A percentile compares a stretch with the other conserved stretches of the same genome.
Evolutionary conservation across 2,329 filamentous ascomycete species (phyloP).

Genomic region (Colletotrichum tropicicola): DNA sequence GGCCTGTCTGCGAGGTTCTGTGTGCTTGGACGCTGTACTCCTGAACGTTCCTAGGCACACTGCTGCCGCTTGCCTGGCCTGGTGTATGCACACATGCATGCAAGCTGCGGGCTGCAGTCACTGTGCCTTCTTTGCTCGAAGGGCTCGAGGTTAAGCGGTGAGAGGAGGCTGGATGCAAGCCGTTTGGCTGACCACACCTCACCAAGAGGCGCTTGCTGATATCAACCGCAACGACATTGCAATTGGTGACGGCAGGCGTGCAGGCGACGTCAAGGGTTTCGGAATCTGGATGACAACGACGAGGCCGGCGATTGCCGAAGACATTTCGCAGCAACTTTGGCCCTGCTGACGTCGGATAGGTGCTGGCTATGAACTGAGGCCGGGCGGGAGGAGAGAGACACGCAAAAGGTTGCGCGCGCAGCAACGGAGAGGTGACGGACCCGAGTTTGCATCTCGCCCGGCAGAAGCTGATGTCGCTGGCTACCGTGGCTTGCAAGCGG

Average conservation of each 20-base stretch:
- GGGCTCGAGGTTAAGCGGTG: conserved; percentile 24
- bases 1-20: conserved; percentile 11
- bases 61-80: neutral
- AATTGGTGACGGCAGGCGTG: neutral
- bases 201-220: conserved; percentile 5
- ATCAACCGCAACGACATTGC: conserved; percentile 11
- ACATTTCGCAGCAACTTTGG: neutral
- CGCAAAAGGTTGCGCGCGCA: neutral
- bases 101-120: conserved; percentile 29
- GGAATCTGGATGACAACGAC: neutral
- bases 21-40: conserved; percentile 11
- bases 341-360: conserved; percentile 9
- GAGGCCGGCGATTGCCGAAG: neutral
- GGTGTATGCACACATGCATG: conserved; percentile 15
- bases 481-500: conserved; percentile 15
- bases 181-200: conserved; percentile 29
- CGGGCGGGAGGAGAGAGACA: too few species aligned
- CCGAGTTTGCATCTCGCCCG: conserved; percentile 7
- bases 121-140: conserved; percentile 22
- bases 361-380: neutral
- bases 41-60: neutral
- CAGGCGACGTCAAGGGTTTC: conserved; percentile 4
- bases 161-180: conserved; percentile 25
- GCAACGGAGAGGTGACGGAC: neutral
- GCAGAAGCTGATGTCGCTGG: conserved; percentile 5